Base-by-base conservation (phyloP, 768 basidiomycete species). In the Trametes meyenii region DNA sequence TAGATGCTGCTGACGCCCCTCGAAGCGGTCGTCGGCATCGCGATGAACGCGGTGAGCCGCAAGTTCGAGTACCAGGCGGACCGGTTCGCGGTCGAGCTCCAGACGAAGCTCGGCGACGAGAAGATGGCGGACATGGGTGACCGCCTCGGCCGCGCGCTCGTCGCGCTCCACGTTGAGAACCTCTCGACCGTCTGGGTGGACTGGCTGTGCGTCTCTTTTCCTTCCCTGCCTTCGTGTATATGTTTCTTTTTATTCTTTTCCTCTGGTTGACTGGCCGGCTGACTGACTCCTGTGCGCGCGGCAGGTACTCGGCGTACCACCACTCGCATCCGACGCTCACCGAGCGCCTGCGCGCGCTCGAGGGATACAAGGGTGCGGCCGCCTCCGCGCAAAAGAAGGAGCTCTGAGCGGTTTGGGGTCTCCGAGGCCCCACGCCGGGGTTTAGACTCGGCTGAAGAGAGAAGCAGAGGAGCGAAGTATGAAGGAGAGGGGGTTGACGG, bases 281-380 rank as follows among this genome's bases (percentile, higher is more conserved):
- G 17, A 51, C n/a, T 29, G 33, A 19, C 19, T 16, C 43, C 60
- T 23, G n/a, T 26, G 50, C 65, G 48, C 45, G 53, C 40, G 40
- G 5, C 63, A 91, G 90, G 60, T 97, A 96, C 77, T 97, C 94
- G 52, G 92, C 92, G 21, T 97, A 94, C 68, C 94, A 97, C 73
- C 94, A 98, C 75, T 95, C 92, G 49, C 96, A 99, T 74, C 96
- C 96, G 5, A 97, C 94, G 2, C 74, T 99, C 65, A 89, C 91
- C 39, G 96, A 99, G 77, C 84, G 96, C 8, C 77, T 98, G 69
- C 87, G 84, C 64, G 92, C 85, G 2, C 81, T 97, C 40, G 93
- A 96, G 61, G 72, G 65, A 23, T 69, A 58, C 66, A 69, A 67
- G 62, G 19, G 19, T 6, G 58, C 23, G 16, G 62, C 36, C 0